phyloP scores from a whole-genome alignment of 2,329 filamentous ascomycete species.

The Daldinia sp. region DNA sequence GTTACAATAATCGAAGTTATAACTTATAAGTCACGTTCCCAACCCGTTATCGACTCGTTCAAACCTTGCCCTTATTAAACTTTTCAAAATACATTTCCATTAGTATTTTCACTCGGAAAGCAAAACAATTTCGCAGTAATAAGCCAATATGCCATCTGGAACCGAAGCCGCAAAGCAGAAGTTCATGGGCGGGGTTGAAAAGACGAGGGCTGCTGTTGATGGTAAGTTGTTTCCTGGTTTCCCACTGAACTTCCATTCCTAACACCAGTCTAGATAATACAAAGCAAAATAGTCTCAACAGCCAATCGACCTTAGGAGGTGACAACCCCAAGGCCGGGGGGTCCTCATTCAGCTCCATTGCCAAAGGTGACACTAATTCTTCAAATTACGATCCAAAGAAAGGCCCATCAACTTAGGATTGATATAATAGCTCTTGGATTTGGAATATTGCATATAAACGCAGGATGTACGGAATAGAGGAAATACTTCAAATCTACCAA shows the following conservation, averaged over 20 bases:
- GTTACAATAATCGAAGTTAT: no score
- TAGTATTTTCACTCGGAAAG: no score
- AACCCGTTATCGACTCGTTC: no score
- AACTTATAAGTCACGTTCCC: no score
- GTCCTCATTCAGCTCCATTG: slow-evolving; percentile 25
- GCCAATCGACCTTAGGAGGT: slow-evolving; percentile 9
- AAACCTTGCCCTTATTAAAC: no score
- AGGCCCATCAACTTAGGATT: slow-evolving; percentile 26
- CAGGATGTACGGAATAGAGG: not conserved
- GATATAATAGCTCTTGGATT: not conserved
- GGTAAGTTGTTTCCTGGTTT: not conserved
- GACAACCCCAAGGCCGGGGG: slow-evolving; percentile 34
- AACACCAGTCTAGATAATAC: slow-evolving; percentile 10
- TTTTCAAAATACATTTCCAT: no score
- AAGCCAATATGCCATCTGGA: slow-evolving; percentile 24
- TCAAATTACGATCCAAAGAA: slow-evolving; percentile 26
- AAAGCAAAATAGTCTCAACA: slow-evolving; percentile 5
- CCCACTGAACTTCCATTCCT: not conserved
- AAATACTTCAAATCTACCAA: not conserved
- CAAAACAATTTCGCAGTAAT: not conserved
- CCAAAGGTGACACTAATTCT: slow-evolving; percentile 29
- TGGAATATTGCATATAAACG: not conserved
- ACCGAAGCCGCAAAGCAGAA: slow-evolving; percentile 30
- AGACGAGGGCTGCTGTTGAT: slow-evolving; percentile 24
- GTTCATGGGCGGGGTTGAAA: slow-evolving; percentile 30